phyloP scores from a whole-genome alignment of 2,329 filamentous ascomycete genomes.

The Xylariales sp. region DNA sequence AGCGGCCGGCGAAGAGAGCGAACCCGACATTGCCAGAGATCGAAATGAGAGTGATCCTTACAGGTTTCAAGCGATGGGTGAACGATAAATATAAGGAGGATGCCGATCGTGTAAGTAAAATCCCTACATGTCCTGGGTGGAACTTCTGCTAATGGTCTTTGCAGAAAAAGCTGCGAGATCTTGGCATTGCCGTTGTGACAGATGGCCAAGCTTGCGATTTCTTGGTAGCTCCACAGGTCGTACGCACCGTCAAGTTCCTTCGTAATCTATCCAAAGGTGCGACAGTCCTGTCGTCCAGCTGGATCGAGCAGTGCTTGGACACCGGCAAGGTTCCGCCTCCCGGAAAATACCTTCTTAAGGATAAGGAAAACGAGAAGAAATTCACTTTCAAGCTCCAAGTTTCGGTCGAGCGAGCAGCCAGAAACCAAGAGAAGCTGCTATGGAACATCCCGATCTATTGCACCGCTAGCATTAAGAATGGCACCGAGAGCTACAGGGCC shows the following conservation, averaged over 20 bases:
- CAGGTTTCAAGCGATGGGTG: slow-evolving; percentile 80
- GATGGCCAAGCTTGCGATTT: slow-evolving; percentile 76
- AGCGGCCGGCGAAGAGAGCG: slow-evolving; percentile 54
- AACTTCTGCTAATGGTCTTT: slow-evolving; percentile 15
- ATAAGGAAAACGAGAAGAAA: slow-evolving; percentile 67
- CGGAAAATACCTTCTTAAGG: slow-evolving; percentile 63
- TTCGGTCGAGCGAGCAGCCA: slow-evolving; percentile 64
- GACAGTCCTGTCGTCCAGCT: slow-evolving; percentile 69
- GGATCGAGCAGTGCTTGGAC: slow-evolving; percentile 72
- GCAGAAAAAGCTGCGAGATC: slow-evolving; percentile 72
- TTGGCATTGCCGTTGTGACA: slow-evolving; percentile 77
- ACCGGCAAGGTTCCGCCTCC: slow-evolving; percentile 60
- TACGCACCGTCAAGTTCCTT: slow-evolving; percentile 92
- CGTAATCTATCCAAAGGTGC: slow-evolving; percentile 79
- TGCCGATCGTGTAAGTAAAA: slow-evolving; percentile 66
- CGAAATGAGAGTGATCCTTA: slow-evolving; percentile 72
- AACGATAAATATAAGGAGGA: slow-evolving; percentile 70
- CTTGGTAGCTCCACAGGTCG: slow-evolving; percentile 78
- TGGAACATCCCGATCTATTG: slow-evolving; percentile 77
- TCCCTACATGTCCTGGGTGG: slow-evolving; percentile 5
- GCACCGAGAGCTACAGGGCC: slow-evolving; percentile 75
- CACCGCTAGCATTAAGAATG: slow-evolving; percentile 72
- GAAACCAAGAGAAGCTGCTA: slow-evolving; percentile 73
- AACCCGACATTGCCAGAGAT: slow-evolving; percentile 62
- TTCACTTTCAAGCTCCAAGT: slow-evolving; percentile 65